phyloP scores from a whole-genome alignment of 2,329 filamentous ascomycete genomes.

The Beauveria sp. region DNA sequence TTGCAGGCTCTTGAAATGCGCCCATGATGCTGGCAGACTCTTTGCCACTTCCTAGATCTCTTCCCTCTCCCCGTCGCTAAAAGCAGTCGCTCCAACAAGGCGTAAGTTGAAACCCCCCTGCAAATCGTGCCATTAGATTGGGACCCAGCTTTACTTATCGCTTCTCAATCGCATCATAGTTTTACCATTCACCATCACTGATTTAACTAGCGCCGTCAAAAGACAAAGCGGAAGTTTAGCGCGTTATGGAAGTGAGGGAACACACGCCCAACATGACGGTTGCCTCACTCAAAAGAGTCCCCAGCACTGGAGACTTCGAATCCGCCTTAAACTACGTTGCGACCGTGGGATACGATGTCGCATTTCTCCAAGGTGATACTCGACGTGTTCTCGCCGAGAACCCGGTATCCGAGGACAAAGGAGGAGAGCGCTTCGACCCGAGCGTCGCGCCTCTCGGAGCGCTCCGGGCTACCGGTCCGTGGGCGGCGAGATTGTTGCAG shows the following conservation, averaged over 20 bases:
- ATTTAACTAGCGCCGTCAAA: too few species aligned
- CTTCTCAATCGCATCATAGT: neutral
- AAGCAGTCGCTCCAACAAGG: too few species aligned
- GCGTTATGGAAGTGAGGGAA: neutral
- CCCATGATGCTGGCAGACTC: too few species aligned
- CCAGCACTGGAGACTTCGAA: neutral
- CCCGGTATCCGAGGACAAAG: neutral
- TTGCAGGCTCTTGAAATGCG: too few species aligned
- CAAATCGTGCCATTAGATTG: too few species aligned
- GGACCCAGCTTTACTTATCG: too few species aligned
- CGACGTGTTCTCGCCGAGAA: neutral
- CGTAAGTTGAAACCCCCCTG: too few species aligned
- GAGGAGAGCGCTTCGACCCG: neutral
- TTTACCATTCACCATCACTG: neutral
- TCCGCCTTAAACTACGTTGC: neutral
- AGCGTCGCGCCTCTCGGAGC: neutral
- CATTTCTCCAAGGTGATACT: neutral
- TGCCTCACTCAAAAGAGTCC: neutral
- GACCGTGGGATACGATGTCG: neutral
- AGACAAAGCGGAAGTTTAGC: neutral
- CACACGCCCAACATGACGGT: neutral
- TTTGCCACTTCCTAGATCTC: too few species aligned
- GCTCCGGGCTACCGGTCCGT: neutral
- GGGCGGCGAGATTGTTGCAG: neutral
- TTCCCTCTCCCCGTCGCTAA: too few species aligned